Evolutionary conservation across 208 protist species (phyloP).

Genomic region (Zelonia costaricensis): DNA sequence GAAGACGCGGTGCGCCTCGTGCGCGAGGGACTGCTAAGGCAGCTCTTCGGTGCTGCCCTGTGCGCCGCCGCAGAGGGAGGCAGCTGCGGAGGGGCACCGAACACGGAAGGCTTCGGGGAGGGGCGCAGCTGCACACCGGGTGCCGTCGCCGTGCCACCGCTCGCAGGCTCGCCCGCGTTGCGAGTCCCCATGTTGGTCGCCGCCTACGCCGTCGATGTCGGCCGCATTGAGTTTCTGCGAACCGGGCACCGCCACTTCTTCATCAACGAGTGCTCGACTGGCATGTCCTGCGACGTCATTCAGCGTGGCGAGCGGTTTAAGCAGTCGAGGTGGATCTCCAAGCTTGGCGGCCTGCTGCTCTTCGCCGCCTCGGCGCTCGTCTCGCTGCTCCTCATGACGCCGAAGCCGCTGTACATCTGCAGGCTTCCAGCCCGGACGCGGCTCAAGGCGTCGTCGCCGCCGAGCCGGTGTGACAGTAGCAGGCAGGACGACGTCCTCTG

Average conservation of each 20-base stretch:
- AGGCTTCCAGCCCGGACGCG: slow-evolving; percentile 20
- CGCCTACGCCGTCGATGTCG: slow-evolving; percentile 60
- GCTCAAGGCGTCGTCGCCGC: not conserved
- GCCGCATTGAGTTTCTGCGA: slow-evolving; percentile 69
- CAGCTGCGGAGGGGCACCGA: not conserved
- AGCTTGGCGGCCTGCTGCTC: slow-evolving; percentile 48
- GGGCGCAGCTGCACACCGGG: not conserved
- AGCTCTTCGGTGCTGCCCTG: no score
- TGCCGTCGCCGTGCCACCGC: no score
- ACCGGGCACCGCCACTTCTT: slow-evolving; percentile 65
- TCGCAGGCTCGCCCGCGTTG: no score
- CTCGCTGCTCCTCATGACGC: slow-evolving; percentile 51
- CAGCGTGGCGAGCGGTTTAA: slow-evolving; percentile 57
- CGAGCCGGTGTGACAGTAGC: not conserved
- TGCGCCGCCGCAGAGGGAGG: not conserved
- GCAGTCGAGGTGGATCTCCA: slow-evolving; percentile 28
- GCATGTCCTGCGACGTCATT: slow-evolving; percentile 84
- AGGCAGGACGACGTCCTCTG: no score
- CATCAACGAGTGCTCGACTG: slow-evolving; percentile 83
- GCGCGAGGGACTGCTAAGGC: slow-evolving; percentile 11
- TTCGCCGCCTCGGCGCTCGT: slow-evolving; percentile 58
- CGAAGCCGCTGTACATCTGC: slow-evolving; percentile 43
- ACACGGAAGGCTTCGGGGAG: not conserved
- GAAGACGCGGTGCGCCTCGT: slow-evolving; percentile 42
- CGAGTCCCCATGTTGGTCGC: no score